phyloP scores from a whole-genome alignment of 768 basidiomycete genomes.

The Favolaschia claudopus region DNA sequence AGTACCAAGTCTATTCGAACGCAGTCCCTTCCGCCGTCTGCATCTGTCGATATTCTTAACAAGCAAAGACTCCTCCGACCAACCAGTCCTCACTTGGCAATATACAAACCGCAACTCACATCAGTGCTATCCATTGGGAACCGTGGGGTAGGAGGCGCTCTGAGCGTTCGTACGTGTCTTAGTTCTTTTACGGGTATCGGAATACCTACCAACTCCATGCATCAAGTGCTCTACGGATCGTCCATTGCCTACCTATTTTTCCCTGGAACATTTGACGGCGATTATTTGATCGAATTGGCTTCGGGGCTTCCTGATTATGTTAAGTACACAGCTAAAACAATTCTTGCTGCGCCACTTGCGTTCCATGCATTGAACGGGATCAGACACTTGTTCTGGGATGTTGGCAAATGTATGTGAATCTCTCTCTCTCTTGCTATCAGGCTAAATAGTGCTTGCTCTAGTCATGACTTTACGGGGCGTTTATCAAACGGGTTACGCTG shows the following conservation, averaged over 20 bases:
- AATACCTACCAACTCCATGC: not conserved
- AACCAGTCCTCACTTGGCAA: slow-evolving; percentile 93
- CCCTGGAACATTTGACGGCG: slow-evolving; percentile 80
- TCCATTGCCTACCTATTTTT: slow-evolving; percentile 85
- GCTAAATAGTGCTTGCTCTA: slow-evolving; percentile 38
- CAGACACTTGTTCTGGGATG: slow-evolving; percentile 91
- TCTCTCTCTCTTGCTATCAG: not conserved
- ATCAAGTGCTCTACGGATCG: slow-evolving; percentile 83
- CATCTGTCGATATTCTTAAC: slow-evolving; percentile 75
- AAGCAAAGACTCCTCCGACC: slow-evolving; percentile 86
- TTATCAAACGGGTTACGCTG: slow-evolving; percentile 85
- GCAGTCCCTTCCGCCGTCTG: slow-evolving; percentile 66
- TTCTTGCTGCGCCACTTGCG: slow-evolving; percentile 86
- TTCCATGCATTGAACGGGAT: slow-evolving; percentile 92
- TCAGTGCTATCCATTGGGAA: slow-evolving; percentile 87
- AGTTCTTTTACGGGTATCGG: not conserved
- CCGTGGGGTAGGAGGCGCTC: slow-evolving; percentile 79
- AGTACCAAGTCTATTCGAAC: slow-evolving; percentile 72
- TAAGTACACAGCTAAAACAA: slow-evolving; percentile 76
- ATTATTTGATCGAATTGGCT: slow-evolving; percentile 75
- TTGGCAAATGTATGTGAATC: slow-evolving; percentile 76
- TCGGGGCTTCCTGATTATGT: slow-evolving; percentile 76
- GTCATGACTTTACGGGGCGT: slow-evolving; percentile 82
- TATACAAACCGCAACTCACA: slow-evolving; percentile 94
- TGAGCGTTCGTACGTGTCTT: slow-evolving; percentile 72